These are phyloP conservation scores for Dictyostelium intermedium DNA, from an alignment of 78 protist genomes.

Conservation along the genomic window DNA sequence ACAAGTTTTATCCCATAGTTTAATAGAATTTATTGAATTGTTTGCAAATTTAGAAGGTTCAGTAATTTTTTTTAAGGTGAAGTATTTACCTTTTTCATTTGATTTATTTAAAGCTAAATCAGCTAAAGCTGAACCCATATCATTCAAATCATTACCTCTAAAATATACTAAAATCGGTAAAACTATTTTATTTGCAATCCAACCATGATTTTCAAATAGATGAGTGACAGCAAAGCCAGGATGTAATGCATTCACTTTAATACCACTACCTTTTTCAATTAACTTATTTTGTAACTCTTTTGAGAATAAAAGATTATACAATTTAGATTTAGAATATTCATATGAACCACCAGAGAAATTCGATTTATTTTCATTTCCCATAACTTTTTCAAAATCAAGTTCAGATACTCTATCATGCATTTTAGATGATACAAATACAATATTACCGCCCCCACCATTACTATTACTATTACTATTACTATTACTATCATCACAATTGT, in stretches of 20 bases:
- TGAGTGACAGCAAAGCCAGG: constrained; percentile 42
- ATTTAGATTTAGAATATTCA: constrained; percentile 5
- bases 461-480: too few species aligned
- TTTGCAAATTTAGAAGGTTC: not conserved
- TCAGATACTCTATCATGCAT: not conserved
- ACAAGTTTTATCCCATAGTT: not conserved
- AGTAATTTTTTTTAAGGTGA: not conserved
- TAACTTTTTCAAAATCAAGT: not conserved
- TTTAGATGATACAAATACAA: not conserved
- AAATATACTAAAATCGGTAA: not conserved
- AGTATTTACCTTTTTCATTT: constrained; percentile 6
- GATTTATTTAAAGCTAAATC: not conserved
- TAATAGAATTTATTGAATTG: not conserved
- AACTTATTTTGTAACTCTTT: constrained; percentile 34
- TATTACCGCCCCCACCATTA: constrained; percentile 17
- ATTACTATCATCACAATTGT: too few species aligned
- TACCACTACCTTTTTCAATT: not conserved
- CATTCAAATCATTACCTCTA: not conserved
- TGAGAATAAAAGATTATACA: constrained; percentile 22
- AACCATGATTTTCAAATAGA: not conserved
- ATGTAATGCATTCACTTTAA: constrained; percentile 46
- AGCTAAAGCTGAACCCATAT: not conserved
- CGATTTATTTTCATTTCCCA: not conserved
- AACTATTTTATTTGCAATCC: not conserved
- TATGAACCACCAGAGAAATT: not conserved